A percentile compares a stretch with the other conserved stretches of the same genome.
Conservation (phyloP, 306 rosid species). For the Mimosa pudica region DNA sequence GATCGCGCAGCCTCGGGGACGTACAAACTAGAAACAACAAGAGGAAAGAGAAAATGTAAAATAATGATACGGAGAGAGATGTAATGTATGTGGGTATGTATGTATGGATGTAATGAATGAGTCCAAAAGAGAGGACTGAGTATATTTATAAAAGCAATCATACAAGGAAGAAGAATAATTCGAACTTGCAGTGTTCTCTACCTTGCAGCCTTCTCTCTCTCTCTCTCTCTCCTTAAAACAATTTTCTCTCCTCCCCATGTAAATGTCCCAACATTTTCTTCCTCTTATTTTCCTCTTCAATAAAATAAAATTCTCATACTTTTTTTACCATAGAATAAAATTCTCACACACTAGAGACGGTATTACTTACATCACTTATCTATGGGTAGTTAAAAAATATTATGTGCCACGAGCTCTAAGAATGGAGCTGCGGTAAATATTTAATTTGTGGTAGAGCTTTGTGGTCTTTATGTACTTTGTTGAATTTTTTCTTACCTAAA, state of each 20-base stretch:
- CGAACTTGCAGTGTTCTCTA: constrained; percentile 74
- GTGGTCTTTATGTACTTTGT: too few relatives aligned
- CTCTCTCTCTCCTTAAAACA: background rate
- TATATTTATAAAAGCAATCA: constrained; percentile 61
- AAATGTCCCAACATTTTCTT: constrained; percentile 17
- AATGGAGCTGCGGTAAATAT: too few relatives aligned
- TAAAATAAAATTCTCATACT: too few relatives aligned
- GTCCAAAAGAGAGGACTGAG: constrained; percentile 62
- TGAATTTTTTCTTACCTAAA: too few relatives aligned
- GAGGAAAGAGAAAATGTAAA: constrained; percentile 32
- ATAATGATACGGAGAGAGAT: background rate
- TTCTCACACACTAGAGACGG: too few relatives aligned
- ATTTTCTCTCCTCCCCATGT: constrained; percentile 36
- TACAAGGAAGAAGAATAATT: constrained; percentile 76
- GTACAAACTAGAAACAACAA: constrained; percentile 32
- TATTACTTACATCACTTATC: too few relatives aligned
- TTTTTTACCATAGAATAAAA: too few relatives aligned
- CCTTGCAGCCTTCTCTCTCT: constrained; percentile 50
- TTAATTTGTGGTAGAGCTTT: too few relatives aligned
- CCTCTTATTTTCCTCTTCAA: too few relatives aligned
- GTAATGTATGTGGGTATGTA: background rate
- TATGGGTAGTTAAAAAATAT: too few relatives aligned
- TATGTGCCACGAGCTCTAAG: too few relatives aligned
- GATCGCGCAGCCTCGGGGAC: constrained; percentile 75
- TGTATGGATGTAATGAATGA: constrained; percentile 37